A percentile compares a stretch with the other conserved stretches of the same genome.
These are phyloP conservation scores for Colletotrichum destructivum DNA, from an alignment of 2,329 filamentous ascomycete species.

Conservation along the genomic window DNA sequence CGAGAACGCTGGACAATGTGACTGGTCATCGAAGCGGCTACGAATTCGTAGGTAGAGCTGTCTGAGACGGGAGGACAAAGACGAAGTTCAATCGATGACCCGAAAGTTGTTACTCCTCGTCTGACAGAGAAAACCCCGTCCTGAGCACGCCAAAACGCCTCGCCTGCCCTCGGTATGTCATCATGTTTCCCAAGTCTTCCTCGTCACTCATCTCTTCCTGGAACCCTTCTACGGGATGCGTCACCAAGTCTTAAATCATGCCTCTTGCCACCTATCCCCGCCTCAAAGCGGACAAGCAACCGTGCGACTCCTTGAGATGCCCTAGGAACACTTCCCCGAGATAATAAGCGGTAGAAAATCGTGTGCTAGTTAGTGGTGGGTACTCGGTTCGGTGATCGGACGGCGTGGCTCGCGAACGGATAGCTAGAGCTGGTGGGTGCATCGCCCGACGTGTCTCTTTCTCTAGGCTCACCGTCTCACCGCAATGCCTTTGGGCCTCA, in stretches of 20 bases:
- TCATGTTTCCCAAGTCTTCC: neutral
- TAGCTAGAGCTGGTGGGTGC: neutral
- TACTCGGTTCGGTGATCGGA: neutral
- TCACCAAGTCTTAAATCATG: too few species aligned
- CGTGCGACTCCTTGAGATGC: too few species aligned
- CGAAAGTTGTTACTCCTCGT: neutral
- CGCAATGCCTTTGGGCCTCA: neutral
- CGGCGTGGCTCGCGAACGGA: neutral
- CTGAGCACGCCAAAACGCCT: conserved; percentile 37
- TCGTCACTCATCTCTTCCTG: neutral
- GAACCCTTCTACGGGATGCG: neutral
- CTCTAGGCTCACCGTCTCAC: neutral
- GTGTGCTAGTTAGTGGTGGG: neutral
- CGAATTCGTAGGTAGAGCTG: neutral
- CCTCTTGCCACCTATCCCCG: too few species aligned
- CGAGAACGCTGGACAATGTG: neutral
- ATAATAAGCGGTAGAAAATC: neutral
- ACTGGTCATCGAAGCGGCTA: neutral
- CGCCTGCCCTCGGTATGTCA: conserved; percentile 15
- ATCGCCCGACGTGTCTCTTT: neutral
- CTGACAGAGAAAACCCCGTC: neutral
- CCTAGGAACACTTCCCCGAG: neutral
- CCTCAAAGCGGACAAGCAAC: neutral
- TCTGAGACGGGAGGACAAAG: neutral
- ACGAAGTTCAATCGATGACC: neutral